Percentiles rank a stretch among this genome's conserved stretches.
Evolutionary conservation across 1,139 yeast species (phyloP).

Genomic region (Meyerozyma sp.): DNA sequence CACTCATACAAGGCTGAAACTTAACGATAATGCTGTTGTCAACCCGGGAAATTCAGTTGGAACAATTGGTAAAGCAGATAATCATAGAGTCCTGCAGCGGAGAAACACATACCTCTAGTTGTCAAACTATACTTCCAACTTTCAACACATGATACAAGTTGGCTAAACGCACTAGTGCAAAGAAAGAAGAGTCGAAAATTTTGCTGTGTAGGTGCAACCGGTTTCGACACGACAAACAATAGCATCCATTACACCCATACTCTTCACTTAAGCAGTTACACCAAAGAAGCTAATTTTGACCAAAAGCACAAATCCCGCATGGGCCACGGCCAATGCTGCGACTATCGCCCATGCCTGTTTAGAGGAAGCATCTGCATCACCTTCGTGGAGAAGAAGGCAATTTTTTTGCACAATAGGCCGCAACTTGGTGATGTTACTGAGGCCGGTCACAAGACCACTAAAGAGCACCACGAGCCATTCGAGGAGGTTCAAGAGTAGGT

Average conservation of each 20-base stretch:
- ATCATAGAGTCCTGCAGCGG: constrained; percentile 29
- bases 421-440: constrained; percentile 41
- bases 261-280: constrained; percentile 7
- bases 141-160: not conserved
- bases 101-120: constrained; percentile 1
- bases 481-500: constrained; percentile 25
- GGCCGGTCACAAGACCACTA: constrained; percentile 46
- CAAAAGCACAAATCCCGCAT: constrained; percentile 37
- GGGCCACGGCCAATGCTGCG: constrained; percentile 29
- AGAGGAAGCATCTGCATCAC: constrained; percentile 11
- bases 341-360: not conserved
- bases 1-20: constrained; percentile 88
- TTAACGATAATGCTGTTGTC: constrained; percentile 75
- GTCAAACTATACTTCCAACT: not conserved
- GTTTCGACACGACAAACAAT: not conserved
- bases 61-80: constrained; percentile 78
- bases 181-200: not conserved
- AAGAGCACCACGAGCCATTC: constrained; percentile 45
- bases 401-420: constrained; percentile 36
- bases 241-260: constrained; percentile 10
- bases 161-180: not conserved
- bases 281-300: constrained; percentile 52
- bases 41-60: constrained; percentile 72
- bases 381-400: constrained; percentile 23
- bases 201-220: not conserved